These are phyloP conservation scores for Rhodotorula sp. DNA, from an alignment of 1,284 basidiomycete genomes.

Conservation along the genomic window DNA sequence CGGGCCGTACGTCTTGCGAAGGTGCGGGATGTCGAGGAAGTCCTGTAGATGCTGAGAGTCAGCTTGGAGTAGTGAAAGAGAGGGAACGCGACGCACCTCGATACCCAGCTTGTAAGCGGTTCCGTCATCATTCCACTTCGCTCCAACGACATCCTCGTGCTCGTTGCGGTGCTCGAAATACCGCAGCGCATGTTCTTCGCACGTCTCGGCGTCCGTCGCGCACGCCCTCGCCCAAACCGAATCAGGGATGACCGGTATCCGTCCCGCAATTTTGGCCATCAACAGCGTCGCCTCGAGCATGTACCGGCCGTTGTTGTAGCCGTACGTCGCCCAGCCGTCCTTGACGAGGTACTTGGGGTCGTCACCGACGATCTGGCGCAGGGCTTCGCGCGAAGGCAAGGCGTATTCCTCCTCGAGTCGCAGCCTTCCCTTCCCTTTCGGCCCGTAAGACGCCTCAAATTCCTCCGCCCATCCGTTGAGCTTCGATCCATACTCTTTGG, in stretches of 20 bases:
- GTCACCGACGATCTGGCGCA: background rate
- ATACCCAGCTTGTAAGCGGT: conserved; percentile 18
- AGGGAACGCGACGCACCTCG: conserved; percentile 4
- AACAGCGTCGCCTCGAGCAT: conserved; percentile 52
- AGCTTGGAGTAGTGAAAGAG: background rate
- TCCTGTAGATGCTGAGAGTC: conserved; percentile 3
- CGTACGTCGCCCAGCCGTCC: conserved; percentile 13
- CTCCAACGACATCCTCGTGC: conserved; percentile 4
- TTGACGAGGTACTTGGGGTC: conserved; percentile 6
- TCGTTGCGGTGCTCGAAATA: conserved; percentile 12
- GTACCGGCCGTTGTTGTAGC: conserved; percentile 41
- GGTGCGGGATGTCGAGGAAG: conserved; percentile 56
- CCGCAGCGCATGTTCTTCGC: conserved; percentile 26
- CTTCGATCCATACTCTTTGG: no score
- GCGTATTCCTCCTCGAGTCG: background rate
- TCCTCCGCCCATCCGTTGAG: no score
- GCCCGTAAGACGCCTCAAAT: no score
- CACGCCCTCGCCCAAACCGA: conserved; percentile 53
- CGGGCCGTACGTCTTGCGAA: conserved; percentile 45
- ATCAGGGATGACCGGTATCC: conserved; percentile 52
- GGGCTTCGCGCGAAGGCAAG: background rate
- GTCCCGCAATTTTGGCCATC: conserved; percentile 50
- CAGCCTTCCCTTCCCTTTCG: no score
- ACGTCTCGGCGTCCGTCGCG: conserved; percentile 49
- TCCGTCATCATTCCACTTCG: conserved; percentile 26